A percentile compares a stretch with the other conserved stretches of the same genome.
These are phyloP conservation scores for Pseudozyma flocculosa DNA, from an alignment of 1,284 basidiomycete species.

Conservation along the genomic window DNA sequence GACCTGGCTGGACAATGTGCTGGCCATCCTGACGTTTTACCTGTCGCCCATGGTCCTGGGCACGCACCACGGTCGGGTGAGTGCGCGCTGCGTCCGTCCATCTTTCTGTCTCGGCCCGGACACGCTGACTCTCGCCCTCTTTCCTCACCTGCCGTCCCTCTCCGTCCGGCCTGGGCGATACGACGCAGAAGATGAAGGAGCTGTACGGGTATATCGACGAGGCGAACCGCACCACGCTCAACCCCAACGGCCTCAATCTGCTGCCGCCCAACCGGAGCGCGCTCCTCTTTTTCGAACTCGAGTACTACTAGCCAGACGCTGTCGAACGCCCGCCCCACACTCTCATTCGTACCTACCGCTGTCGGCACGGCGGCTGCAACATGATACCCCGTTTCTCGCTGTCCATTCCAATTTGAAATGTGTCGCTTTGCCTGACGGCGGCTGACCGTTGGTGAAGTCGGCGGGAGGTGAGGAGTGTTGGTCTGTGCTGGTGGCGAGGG, in stretches of 20 bases:
- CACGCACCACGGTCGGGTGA: slow-evolving; percentile 75
- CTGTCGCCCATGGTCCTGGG: slow-evolving; percentile 63
- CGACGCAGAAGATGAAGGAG: slow-evolving; percentile 75
- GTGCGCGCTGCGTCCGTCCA: slow-evolving; percentile 27
- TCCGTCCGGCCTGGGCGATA: too few relatives aligned
- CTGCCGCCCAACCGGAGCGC: slow-evolving; percentile 76
- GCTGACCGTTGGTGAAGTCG: too few relatives aligned
- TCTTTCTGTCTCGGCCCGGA: neutral
- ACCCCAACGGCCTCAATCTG: slow-evolving; percentile 77
- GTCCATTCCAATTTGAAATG: too few relatives aligned
- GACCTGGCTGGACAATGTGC: slow-evolving; percentile 34
- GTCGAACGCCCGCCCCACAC: too few relatives aligned
- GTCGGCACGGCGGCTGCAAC: too few relatives aligned
- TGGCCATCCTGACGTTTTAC: slow-evolving; percentile 38
- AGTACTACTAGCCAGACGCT: too few relatives aligned
- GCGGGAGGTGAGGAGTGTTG: too few relatives aligned
- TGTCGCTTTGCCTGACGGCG: too few relatives aligned
- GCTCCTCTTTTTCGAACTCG: slow-evolving; percentile 68
- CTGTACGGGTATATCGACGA: slow-evolving; percentile 67
- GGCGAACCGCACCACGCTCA: slow-evolving; percentile 70
- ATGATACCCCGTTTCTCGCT: too few relatives aligned
- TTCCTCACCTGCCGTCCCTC: too few relatives aligned
- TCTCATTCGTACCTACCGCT: too few relatives aligned
- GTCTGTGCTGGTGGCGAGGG: too few relatives aligned
- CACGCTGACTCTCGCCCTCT: neutral